Conservation (phyloP, 2,329 filamentous ascomycete species). For the Cladosporium sp. region DNA sequence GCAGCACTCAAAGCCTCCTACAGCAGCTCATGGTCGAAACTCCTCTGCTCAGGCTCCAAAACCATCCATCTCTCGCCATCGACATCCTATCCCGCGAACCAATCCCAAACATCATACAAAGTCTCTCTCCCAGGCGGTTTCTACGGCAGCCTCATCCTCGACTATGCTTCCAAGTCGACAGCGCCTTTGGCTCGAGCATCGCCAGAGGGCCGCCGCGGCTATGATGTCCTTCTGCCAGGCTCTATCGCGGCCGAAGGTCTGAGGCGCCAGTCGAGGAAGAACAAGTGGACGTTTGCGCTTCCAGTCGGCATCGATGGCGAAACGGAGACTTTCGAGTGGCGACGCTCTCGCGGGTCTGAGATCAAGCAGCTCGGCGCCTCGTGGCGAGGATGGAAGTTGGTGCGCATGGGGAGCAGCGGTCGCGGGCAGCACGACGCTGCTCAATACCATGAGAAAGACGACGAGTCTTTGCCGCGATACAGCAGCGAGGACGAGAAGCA, state of each 20-base stretch:
- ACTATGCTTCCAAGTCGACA: background rate
- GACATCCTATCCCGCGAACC: background rate
- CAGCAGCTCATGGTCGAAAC: constrained; percentile 6
- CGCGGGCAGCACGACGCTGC: background rate
- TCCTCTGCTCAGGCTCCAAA: constrained; percentile 6
- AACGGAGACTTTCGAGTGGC: constrained; percentile 24
- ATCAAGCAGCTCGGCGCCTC: constrained; percentile 22
- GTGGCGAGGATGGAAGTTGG: constrained; percentile 25
- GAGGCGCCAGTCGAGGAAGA: background rate
- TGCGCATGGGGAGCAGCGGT: constrained; percentile 19
- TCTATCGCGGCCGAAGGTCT: background rate
- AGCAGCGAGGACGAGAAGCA: constrained; percentile 18
- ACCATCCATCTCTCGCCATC: background rate
- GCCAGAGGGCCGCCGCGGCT: constrained; percentile 4
- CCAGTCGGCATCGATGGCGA: background rate
- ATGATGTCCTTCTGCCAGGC: constrained; percentile 8
- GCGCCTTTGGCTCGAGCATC: constrained; percentile 7
- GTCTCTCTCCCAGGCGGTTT: constrained; percentile 3
- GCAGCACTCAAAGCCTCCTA: background rate
- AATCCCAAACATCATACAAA: background rate
- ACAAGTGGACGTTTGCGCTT: constrained; percentile 1
- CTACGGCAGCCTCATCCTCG: constrained; percentile 9
- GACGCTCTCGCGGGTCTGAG: constrained; percentile 24
- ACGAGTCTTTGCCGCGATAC: constrained; percentile 5
- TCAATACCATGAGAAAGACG: background rate